Conservation (phyloP, 163 green algal genomes). For the Chlorella variabilis region DNA sequence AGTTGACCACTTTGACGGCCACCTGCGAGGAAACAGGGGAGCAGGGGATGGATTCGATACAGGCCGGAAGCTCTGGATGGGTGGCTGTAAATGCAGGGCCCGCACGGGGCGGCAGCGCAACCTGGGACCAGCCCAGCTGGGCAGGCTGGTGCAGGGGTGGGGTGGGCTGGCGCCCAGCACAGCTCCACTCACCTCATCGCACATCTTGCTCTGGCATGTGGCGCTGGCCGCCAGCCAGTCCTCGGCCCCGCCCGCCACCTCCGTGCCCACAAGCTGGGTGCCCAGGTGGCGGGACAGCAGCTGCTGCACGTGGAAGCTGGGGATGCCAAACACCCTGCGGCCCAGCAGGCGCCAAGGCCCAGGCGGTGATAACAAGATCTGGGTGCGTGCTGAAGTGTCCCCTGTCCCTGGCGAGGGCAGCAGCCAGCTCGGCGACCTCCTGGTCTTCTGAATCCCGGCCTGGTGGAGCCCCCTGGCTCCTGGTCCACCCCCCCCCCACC, state of each 20-base stretch:
- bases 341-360: neutral
- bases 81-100: too few relatives aligned
- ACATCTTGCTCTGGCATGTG: constrained; percentile 42
- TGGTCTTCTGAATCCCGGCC: too few relatives aligned
- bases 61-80: too few relatives aligned
- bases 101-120: too few relatives aligned
- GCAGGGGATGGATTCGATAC: too few relatives aligned
- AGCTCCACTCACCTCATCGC: constrained; percentile 20
- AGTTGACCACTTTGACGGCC: constrained; percentile 51
- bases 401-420: neutral
- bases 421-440: neutral
- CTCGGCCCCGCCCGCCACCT: constrained; percentile 8
- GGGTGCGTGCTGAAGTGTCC: neutral
- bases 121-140: too few relatives aligned
- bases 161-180: too few relatives aligned
- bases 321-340: constrained; percentile 54
- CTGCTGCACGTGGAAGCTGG: constrained; percentile 57
- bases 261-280: neutral
- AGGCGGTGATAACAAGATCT: too few relatives aligned
- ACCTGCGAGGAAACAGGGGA: neutral
- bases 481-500: neutral
- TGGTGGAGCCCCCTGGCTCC: too few relatives aligned
- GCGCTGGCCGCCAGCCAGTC: constrained; percentile 41
- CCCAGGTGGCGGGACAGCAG: constrained; percentile 49
- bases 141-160: too few relatives aligned